Base-by-base conservation (phyloP, 768 basidiomycete species). In the Pulveroboletus frians region DNA sequence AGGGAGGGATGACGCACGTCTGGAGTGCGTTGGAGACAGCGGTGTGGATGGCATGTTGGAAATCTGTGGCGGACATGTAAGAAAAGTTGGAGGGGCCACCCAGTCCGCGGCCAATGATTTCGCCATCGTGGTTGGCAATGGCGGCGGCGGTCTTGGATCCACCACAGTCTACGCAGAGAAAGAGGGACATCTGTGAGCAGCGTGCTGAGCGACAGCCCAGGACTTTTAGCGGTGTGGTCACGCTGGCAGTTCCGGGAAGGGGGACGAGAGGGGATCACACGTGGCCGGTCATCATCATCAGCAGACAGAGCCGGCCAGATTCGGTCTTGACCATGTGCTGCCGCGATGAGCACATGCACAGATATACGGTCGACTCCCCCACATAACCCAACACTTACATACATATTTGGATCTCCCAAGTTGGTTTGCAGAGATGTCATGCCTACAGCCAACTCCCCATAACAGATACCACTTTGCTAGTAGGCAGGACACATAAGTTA, bases 1-100 rank as follows among this genome's bases (percentile, higher is more conserved):
- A 65, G 3, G 69, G 66, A 3, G 69, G 69, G 30, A 69, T 64
- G 36, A 71, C 44, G 52, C 73, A 75, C 1, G 73, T 68, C 54
- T 71, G 69, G 52, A 88, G 77, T 9, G 86, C 85, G 47, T 71
- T 58, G 48, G 70, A 68, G 45, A 85, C 71, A 13, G 85, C 79
- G 11, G 64, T 62, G 1, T 64, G 65, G 36, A 92, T 72, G 6
- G 79, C 75, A 4, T 66, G 57, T 39, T 77, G 71, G 69, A 89
- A 90, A 31, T 70, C 75, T n/a, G 76, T 67, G 15, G 79, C 60
- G 29, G 83, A 75, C 59, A 91, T 81, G 69, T 89, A 89, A 20
- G 88, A 77, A 67, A 88, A 88, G 68, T 95, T 95, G 56, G 91
- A 92, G 1, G 88, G 86, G 2, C 89, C 89, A 8, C 81, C 82